Percentiles rank a stretch among this genome's conserved stretches.
These are phyloP conservation scores for Coprinopsis marcescibilis DNA, from an alignment of 768 basidiomycete species.

Conservation along the genomic window DNA sequence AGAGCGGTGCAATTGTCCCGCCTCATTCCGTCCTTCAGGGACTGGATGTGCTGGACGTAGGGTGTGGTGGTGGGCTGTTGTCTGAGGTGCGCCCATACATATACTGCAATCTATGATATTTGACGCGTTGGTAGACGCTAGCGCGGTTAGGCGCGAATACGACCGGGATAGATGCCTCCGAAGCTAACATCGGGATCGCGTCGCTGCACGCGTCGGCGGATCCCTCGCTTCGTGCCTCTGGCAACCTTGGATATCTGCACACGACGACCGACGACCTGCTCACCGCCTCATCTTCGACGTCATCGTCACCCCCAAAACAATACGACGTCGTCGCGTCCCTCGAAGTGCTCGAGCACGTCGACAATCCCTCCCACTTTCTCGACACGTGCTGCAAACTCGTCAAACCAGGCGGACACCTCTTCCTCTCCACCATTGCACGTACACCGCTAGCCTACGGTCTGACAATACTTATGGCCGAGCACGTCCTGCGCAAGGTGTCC, in stretches of 20 bases:
- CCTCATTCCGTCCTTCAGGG: conserved; percentile 49
- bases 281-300: conserved; percentile 11
- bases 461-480: conserved; percentile 67
- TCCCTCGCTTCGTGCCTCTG: conserved; percentile 38
- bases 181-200: conserved; percentile 82
- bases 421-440: conserved; percentile 92
- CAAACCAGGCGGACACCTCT: conserved; percentile 96
- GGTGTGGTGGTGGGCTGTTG: conserved; percentile 92
- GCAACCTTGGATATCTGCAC: conserved; percentile 58
- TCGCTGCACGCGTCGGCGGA: conserved; percentile 76
- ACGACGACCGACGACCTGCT: conserved; percentile 72
- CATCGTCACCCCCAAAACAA: conserved; percentile 38
- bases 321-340: conserved; percentile 95
- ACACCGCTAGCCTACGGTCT: conserved; percentile 46
- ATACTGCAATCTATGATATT: conserved; percentile 4
- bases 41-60: conserved; percentile 79
- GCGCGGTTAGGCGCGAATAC: conserved; percentile 86
- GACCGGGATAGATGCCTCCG: conserved; percentile 87
- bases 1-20: conserved; percentile 11
- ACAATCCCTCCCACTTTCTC: conserved; percentile 83
- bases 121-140: conserved; percentile 51
- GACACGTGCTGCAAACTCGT: conserved; percentile 76
- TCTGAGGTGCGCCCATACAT: conserved; percentile 70
- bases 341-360: conserved; percentile 98
- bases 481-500: conserved; percentile 72